Conservation (phyloP, 306 rosid species). For the Quercus aquifolioides region DNA sequence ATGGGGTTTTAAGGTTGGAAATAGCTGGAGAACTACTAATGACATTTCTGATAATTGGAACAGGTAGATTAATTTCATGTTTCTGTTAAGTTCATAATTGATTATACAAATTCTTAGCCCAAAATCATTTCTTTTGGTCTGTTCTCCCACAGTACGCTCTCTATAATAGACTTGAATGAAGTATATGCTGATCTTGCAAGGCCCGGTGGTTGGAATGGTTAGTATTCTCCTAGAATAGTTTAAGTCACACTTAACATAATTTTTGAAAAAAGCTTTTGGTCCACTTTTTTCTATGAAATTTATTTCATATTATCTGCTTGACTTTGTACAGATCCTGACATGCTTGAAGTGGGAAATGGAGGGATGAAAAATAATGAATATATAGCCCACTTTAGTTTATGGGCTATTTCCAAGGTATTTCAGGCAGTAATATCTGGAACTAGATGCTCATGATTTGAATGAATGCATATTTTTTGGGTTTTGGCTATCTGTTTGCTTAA, state of each 20-base stretch:
- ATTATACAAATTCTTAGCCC: not conserved
- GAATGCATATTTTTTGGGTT: too few species aligned
- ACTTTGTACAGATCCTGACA: constrained; percentile 79
- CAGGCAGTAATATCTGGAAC: too few species aligned
- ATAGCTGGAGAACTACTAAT: constrained; percentile 89
- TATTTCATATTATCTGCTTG: not conserved
- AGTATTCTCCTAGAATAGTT: too few species aligned
- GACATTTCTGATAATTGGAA: constrained; percentile 88
- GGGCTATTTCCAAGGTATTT: constrained; percentile 38
- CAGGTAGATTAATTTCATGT: constrained; percentile 39
- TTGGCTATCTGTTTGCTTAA: too few species aligned
- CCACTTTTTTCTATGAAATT: not conserved
- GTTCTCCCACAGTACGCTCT: constrained; percentile 59
- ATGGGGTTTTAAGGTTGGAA: constrained; percentile 38
- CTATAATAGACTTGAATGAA: constrained; percentile 78
- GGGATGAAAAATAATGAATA: constrained; percentile 86
- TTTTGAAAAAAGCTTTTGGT: too few species aligned
- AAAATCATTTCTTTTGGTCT: not conserved
- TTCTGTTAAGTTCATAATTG: not conserved
- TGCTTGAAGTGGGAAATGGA: constrained; percentile 98
- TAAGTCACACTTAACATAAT: too few species aligned
- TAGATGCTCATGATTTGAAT: too few species aligned
- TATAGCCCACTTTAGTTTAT: constrained; percentile 86
- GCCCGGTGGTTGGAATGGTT: too few species aligned
- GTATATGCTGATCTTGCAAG: too few species aligned